Percentiles rank a stretch among this genome's conserved stretches.
These are phyloP conservation scores for Mycena epipterygia DNA, from an alignment of 768 basidiomycete genomes.

Conservation along the genomic window DNA sequence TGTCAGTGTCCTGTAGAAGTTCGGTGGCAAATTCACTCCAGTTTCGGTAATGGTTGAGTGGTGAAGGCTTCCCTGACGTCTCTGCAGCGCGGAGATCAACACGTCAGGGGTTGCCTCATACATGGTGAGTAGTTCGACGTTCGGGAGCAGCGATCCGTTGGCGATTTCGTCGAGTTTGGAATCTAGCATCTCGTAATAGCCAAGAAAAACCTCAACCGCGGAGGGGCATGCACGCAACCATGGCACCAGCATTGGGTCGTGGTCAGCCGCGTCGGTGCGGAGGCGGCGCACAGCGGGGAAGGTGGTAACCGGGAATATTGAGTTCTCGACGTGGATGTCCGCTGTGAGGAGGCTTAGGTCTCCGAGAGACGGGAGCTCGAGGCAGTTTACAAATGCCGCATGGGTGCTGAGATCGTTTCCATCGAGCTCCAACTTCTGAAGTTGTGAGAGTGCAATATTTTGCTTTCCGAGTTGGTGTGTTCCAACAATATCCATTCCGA, in stretches of 20 bases:
- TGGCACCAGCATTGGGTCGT: too few species aligned
- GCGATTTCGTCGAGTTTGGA: not conserved
- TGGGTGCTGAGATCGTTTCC: too few species aligned
- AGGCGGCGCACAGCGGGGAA: not conserved
- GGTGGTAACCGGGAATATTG: not conserved
- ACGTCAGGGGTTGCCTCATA: not conserved
- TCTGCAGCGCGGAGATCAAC: not conserved
- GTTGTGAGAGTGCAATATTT: not conserved
- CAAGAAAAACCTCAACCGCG: not conserved
- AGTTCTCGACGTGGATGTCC: too few species aligned
- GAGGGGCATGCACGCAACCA: conserved; percentile 1
- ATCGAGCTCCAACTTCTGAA: not conserved
- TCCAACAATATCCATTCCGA: not conserved
- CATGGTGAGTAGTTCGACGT: not conserved
- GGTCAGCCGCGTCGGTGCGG: too few species aligned
- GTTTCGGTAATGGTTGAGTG: not conserved
- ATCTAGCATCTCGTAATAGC: not conserved
- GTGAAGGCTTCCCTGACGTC: not conserved
- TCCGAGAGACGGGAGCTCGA: too few species aligned
- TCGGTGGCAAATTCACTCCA: too few species aligned
- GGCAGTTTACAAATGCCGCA: too few species aligned
- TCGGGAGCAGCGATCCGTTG: not conserved
- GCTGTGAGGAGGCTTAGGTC: too few species aligned
- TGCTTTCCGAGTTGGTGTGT: not conserved
- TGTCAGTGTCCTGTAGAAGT: too few species aligned